Percentiles rank a stretch among this genome's conserved stretches.
Conservation (phyloP, 371 early-diverging fungal species). For the Haplosporangium sp. region DNA sequence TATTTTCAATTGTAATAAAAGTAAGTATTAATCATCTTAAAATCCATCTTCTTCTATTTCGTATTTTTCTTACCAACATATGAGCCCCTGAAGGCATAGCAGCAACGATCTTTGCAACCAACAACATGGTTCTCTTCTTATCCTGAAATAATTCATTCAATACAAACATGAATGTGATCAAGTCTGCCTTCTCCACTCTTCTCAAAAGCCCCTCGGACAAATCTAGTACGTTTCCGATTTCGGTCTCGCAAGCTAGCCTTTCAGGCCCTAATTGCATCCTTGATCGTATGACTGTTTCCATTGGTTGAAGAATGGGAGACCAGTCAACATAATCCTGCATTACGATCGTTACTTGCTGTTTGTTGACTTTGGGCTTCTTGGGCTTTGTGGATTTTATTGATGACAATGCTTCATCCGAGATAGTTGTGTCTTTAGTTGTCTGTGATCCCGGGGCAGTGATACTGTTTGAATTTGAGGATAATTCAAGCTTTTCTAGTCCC, state of each 20-base stretch:
- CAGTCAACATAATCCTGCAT: constrained; percentile 86
- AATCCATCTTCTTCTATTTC: constrained; percentile 31
- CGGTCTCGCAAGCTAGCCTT: constrained; percentile 62
- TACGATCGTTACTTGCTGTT: constrained; percentile 61
- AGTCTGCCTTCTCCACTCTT: constrained; percentile 64
- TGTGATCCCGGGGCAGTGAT: not conserved
- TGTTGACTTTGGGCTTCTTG: constrained; percentile 51
- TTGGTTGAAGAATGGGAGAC: constrained; percentile 62
- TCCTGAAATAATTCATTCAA: constrained; percentile 91
- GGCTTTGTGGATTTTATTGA: not conserved
- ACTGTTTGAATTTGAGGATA: not conserved
- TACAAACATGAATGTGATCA: constrained; percentile 91
- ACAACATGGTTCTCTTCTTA: constrained; percentile 79
- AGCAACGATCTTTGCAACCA: constrained; percentile 76
- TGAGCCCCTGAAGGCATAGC: constrained; percentile 76
- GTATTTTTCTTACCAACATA: constrained; percentile 65
- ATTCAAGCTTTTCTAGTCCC: constrained; percentile 7
- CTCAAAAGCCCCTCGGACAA: constrained; percentile 53
- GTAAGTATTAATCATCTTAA: not conserved
- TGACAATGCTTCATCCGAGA: not conserved
- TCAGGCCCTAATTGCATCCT: constrained; percentile 59
- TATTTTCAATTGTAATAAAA: constrained; percentile 20
- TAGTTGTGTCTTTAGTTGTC: not conserved
- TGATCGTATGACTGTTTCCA: constrained; percentile 58
- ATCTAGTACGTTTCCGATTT: constrained; percentile 60